Conservation (phyloP, 352 stramenopile genomes). For the Albugo laibachii region DNA sequence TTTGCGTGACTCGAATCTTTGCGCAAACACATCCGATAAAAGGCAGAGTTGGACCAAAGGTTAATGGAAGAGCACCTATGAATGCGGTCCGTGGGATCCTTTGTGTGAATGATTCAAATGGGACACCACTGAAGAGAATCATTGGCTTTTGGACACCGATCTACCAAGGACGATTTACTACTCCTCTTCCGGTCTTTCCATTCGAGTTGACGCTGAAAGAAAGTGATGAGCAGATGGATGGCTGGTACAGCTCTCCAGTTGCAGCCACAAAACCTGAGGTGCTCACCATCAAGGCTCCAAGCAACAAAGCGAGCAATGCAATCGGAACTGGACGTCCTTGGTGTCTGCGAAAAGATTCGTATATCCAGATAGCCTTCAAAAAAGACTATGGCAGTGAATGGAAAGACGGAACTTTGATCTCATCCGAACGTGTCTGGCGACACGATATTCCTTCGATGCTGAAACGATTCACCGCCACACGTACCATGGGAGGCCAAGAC, state of each 20-base stretch:
- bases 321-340: conserved; percentile 18
- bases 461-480: conserved; percentile 51
- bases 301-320: neutral
- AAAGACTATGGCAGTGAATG: conserved; percentile 80
- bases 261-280: conserved; percentile 7
- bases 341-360: conserved; percentile 67
- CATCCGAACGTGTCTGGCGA: conserved; percentile 66
- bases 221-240: conserved; percentile 25
- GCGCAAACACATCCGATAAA: conserved; percentile 24
- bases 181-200: conserved; percentile 42
- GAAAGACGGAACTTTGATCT: conserved; percentile 50
- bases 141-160: conserved; percentile 46
- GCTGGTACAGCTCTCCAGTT: conserved; percentile 54
- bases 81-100: too few relatives aligned
- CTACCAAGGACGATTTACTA: conserved; percentile 20
- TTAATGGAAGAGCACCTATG: conserved; percentile 19
- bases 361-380: conserved; percentile 77
- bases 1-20: conserved; percentile 37
- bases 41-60: conserved; percentile 52
- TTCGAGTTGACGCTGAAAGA: conserved; percentile 47
- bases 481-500: conserved; percentile 66
- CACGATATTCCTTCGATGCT: conserved; percentile 73
- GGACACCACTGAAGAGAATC: conserved; percentile 12
- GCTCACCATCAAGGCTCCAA: neutral
- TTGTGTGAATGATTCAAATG: too few relatives aligned